These are phyloP conservation scores for Saprolegnia parasitica DNA, from an alignment of 352 stramenopile genomes.

Conservation along the genomic window DNA sequence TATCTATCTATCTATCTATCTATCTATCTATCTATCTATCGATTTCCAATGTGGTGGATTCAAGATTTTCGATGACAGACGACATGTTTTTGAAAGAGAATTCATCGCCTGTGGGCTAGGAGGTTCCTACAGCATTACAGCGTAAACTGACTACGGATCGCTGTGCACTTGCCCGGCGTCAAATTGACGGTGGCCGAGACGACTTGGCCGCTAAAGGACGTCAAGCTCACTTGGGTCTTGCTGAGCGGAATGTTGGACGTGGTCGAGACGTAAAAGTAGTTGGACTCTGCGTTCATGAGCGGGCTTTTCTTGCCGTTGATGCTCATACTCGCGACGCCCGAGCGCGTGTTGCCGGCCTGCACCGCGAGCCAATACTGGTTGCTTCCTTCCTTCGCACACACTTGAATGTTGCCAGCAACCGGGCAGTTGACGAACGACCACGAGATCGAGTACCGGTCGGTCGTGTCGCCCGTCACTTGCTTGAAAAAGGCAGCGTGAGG, in stretches of 20 bases:
- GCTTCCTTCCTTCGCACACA: slow-evolving; percentile 45
- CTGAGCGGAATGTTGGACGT: slow-evolving; percentile 2
- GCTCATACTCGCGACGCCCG: slow-evolving; percentile 45
- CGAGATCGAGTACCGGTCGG: slow-evolving; percentile 45
- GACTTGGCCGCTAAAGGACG: slow-evolving; percentile 49
- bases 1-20: too few species aligned
- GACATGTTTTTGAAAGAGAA: too few species aligned
- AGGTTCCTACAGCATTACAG: too few species aligned
- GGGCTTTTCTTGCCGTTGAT: slow-evolving; percentile 42
- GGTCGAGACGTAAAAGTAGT: slow-evolving; percentile 33
- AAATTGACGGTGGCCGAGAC: slow-evolving; percentile 56
- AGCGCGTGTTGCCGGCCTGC: slow-evolving; percentile 52
- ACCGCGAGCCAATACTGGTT: slow-evolving; percentile 62
- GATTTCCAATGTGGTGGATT: too few species aligned
- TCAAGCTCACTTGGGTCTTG: slow-evolving; percentile 40
- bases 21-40: too few species aligned
- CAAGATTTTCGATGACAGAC: too few species aligned
- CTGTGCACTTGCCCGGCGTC: slow-evolving; percentile 41
- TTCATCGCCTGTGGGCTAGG: too few species aligned
- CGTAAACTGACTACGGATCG: slow-evolving; percentile 44
- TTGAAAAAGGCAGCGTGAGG: slow-evolving; percentile 44
- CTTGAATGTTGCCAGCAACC: slow-evolving; percentile 46
- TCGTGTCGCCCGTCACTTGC: slow-evolving; percentile 35
- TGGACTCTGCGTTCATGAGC: slow-evolving; percentile 29
- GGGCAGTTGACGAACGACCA: slow-evolving; percentile 72